These are phyloP conservation scores for Botryosphaeria agaves DNA, from an alignment of 2,329 filamentous ascomycete genomes.

Conservation along the genomic window DNA sequence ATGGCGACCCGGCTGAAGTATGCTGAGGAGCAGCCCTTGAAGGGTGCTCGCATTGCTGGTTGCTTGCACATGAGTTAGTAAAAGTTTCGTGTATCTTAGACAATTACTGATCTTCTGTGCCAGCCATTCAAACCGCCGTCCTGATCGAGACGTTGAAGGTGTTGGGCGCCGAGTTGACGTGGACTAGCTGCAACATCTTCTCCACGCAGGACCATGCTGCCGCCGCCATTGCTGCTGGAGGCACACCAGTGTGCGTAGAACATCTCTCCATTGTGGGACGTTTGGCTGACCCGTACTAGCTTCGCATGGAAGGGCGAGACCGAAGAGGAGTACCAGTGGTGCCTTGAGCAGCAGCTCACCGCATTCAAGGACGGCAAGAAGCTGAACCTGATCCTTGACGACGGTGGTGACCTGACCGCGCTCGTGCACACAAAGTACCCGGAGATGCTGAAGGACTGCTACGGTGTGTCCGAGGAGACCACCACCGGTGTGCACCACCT, in stretches of 20 bases:
- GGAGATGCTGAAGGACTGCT: slow-evolving; percentile 96
- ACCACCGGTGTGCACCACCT: slow-evolving; percentile 99
- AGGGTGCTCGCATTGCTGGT: slow-evolving; percentile 88
- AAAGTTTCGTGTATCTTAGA: background rate
- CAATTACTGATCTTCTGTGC: slow-evolving; percentile 5
- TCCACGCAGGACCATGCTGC: slow-evolving; percentile 97
- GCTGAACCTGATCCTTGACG: slow-evolving; percentile 97
- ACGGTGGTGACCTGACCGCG: slow-evolving; percentile 91
- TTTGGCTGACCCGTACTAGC: slow-evolving; percentile 12
- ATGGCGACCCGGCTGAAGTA: slow-evolving; percentile 93
- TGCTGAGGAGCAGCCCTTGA: slow-evolving; percentile 78
- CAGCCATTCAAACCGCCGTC: slow-evolving; percentile 94
- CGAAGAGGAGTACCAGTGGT: slow-evolving; percentile 99
- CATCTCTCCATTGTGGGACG: slow-evolving; percentile 41
- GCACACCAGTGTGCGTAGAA: slow-evolving; percentile 56
- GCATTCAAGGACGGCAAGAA: slow-evolving; percentile 95
- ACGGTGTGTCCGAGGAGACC: slow-evolving; percentile 97
- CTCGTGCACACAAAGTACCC: slow-evolving; percentile 98
- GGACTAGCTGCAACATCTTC: slow-evolving; percentile 99
- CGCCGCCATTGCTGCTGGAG: slow-evolving; percentile 84
- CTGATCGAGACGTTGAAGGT: slow-evolving; percentile 93
- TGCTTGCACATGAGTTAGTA: slow-evolving; percentile 88
- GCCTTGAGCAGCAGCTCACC: slow-evolving; percentile 90
- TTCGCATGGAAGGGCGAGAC: slow-evolving; percentile 82
- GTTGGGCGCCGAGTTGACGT: slow-evolving; percentile 96